Base-by-base conservation (phyloP, 345 rosid genomes). In the Theobroma cacao region DNA sequence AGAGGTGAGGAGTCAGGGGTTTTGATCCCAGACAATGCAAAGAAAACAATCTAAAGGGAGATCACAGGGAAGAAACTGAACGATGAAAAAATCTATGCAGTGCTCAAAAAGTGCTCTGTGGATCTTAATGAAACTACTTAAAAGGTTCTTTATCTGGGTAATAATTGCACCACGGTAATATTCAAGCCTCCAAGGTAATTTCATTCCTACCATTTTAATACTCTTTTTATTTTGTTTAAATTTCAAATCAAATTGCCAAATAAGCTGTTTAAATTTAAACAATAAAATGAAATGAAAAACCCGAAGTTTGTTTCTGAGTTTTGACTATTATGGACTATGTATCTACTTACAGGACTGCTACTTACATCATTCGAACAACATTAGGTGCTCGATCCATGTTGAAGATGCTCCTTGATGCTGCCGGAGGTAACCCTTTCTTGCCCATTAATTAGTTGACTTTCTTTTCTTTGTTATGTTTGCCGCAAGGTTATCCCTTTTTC, bases 361-460 rank as follows among this genome's bases (percentile, higher is more conserved):
- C 99, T 77, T 97, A 92, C 36, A 92, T 94, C 31, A 87, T 94
- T n/a, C 92, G 99, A n/a, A 96, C 97, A 9, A 96, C 99, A 31
- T 86, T 96, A 86, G 99, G 98, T 62, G 98, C 99, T 47, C 84
- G 99, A 22, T 92, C 98, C 72, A 96, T 96, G 99, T 76, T 92
- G 78, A 96, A 96, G 89, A 96, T 96, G 99, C 90, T 96, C 34
- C 98, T 96, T 66, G 97, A 92, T 89, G 91, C 94, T 81, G 43
- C 70, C 48, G 99, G 97, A 88, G 99, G 99, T 95, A 47, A 60
- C 66, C 20, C 20, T 79, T 69, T 67, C 33, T 52, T 3, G 6
- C 3, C 24, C 22, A 20, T 38, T 36, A 20, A 30, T 28, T 38
- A 38, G n/a, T 22, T 9, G 28, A n/a, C 13, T 13, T 50, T 50